Base-by-base conservation (phyloP, 441 rosid species). In the Manihot esculenta region DNA sequence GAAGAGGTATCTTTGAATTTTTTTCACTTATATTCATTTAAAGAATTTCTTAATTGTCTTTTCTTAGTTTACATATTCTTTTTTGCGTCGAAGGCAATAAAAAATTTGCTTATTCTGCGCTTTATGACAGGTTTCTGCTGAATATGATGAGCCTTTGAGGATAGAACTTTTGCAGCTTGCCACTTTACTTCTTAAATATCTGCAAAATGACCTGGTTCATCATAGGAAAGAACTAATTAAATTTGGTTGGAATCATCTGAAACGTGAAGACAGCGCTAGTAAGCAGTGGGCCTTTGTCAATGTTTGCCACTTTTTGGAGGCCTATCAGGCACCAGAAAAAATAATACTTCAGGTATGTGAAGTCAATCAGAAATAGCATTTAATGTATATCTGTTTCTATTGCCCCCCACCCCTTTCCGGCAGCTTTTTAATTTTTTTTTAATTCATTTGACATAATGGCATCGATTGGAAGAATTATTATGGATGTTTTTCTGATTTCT, bases 271-370 rank as follows among this genome's bases (percentile, higher is more conserved):
- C 76, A 96, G 99, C 85, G 98, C 98, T 74, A 96, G 99, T 84
- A 96, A 96, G 83, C 99, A 96, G 82, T 96, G 99, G 99, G 99
- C 99, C 65, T 96, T 96, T 86, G 99, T 96, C 68, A 96, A 96
- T 80, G 98, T 96, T 78, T 96, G 98, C 74, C 99, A 96, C 82
- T 96, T 96, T 84, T 80, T 96, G 85, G 98, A 96, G 87, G 98
- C 99, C 62, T 96, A 93, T 82, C 98, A 96, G 84, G 98, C 98
- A 73, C 99, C 99, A 11, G 99, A 96, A 80, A 96, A 96, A 79
- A 96, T 96, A 59, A 93, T 96, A 73, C 96, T 96, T 71, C 99
- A 96, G 99, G 99, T 96, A 84, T 24, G 70, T 45, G 47, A 57
- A 45, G 30, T 44, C 14, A 24, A 50, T 45, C 26, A n/a, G 15